Percentiles rank a stretch among this genome's conserved stretches.
phyloP scores from a whole-genome alignment of 2,329 filamentous ascomycete species.

The Cladophialophora carrionii region DNA sequence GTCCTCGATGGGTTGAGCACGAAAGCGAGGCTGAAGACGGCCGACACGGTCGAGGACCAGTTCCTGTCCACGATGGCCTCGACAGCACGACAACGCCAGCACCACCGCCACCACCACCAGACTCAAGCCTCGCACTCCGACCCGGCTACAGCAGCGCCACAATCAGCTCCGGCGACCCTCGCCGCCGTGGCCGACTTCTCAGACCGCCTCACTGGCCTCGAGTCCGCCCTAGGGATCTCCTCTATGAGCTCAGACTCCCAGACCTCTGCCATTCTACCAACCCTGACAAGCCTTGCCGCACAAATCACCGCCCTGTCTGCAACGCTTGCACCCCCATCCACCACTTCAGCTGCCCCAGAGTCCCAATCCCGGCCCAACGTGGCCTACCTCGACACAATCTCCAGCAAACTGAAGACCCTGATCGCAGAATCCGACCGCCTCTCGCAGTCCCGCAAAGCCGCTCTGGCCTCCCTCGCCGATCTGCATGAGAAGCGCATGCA shows the following conservation, averaged over 20 bases:
- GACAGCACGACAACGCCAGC: slow-evolving; percentile 6
- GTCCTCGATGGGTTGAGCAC: slow-evolving; percentile 59
- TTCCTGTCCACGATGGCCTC: slow-evolving; percentile 30
- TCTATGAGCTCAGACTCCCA: slow-evolving; percentile 61
- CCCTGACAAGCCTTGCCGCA: slow-evolving; percentile 76
- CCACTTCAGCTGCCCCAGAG: slow-evolving; percentile 19
- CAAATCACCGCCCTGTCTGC: slow-evolving; percentile 74
- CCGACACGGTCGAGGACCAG: slow-evolving; percentile 29
- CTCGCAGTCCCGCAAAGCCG: slow-evolving; percentile 49
- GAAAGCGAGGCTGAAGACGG: slow-evolving; percentile 22
- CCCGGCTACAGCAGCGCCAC: background rate
- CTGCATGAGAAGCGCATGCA: slow-evolving; percentile 47
- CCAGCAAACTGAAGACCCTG: slow-evolving; percentile 49
- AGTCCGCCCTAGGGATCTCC: slow-evolving; percentile 78
- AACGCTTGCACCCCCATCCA: slow-evolving; percentile 45
- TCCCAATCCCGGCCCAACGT: slow-evolving; percentile 41
- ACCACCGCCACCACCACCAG: too few relatives aligned
- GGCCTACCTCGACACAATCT: slow-evolving; percentile 50
- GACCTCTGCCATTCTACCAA: slow-evolving; percentile 72
- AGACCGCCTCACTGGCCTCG: slow-evolving; percentile 73
- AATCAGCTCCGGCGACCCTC: slow-evolving; percentile 60
- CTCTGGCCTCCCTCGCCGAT: slow-evolving; percentile 48
- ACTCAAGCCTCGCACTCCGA: too few relatives aligned
- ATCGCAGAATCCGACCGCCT: slow-evolving; percentile 52
- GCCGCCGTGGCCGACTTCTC: slow-evolving; percentile 86